Evolutionary conservation across 202 grass and related monocot genomes (phyloP).

Genomic region (Saccharum hybrid): DNA sequence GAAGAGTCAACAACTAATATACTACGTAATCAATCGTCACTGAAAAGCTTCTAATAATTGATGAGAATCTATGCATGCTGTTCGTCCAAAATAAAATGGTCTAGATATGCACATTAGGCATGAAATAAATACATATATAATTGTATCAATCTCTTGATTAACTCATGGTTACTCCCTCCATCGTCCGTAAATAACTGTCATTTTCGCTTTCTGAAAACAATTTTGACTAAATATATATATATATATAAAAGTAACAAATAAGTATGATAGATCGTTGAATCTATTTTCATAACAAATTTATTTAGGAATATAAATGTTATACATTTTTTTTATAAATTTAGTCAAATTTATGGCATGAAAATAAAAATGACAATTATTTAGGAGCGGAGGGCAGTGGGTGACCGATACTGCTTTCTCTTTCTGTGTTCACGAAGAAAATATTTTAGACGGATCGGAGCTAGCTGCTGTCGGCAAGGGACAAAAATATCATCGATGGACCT

Average conservation of each 20-base stretch:
- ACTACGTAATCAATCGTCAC: not conserved
- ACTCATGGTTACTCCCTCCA: not conserved
- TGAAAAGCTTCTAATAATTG: not conserved
- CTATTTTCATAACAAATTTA: no score
- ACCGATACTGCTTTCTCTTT: not conserved
- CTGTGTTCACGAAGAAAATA: not conserved
- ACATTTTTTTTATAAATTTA: no score
- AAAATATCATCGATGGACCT: constrained; percentile 30
- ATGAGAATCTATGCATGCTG: not conserved
- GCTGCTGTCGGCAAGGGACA: not conserved
- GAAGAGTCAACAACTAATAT: not conserved
- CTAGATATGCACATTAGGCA: not conserved
- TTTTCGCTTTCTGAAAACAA: no score
- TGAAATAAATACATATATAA: no score
- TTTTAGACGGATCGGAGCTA: not conserved
- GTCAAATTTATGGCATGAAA: no score
- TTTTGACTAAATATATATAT: no score
- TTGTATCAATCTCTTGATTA: not conserved
- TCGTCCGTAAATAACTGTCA: no score
- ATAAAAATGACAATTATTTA: no score
- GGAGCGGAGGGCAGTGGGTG: no score
- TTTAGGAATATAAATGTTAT: no score
- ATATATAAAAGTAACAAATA: no score
- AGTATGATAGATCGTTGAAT: no score
- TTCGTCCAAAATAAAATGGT: not conserved